Evolutionary conservation across 805 yeast species (phyloP), one percentile per base, ranked within the genome.

Genomic region (Cyberlindnera galapagoensis): DNA sequence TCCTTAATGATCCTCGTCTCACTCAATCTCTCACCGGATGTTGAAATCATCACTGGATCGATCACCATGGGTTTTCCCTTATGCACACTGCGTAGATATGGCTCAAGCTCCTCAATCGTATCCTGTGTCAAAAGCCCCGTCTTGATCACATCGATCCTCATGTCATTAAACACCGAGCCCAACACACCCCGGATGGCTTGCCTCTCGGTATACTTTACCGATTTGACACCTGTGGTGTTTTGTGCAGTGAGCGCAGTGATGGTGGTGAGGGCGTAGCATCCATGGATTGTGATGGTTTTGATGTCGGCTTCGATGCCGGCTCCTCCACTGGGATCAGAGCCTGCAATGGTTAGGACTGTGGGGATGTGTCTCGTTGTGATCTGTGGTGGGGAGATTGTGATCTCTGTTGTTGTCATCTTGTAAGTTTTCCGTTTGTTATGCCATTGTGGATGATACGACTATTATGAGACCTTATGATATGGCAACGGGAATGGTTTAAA

Each of bases 271-370:
- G 83, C 95, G 48, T 77, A 82, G 31, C 85, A 85, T 11, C 74
- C 72, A 46, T 80, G 83, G 2, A 82, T 81, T 4, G 81, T 65
- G 34, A 85, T 70, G 1, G 95, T 76, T 57, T 86, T 86, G 23
- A 85, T 52, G 52, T 85, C 95, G 1, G 95, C 95, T 54, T 85
- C 95, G 30, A 85, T 76, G 3, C 95, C 95, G 3, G 95, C 95
- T 4, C 95, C 95, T 3, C 95, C 95, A 9, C 90, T 79, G 26
- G 78, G 71, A 52, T 85, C 95, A 0, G 90, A 79, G 0, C 94
- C 94, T 2, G 86, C 86, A 26, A 69, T 57, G 1, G 70, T 64
- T 34, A 70, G 43, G 1, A 70, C 71, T 1, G 61, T 59, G 3
- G 40, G 39, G 7, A 38, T 28, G 9, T 21, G n/a, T 15, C 5